phyloP scores from a whole-genome alignment of 768 basidiomycete genomes.

The Kwoniella botswanensis region DNA sequence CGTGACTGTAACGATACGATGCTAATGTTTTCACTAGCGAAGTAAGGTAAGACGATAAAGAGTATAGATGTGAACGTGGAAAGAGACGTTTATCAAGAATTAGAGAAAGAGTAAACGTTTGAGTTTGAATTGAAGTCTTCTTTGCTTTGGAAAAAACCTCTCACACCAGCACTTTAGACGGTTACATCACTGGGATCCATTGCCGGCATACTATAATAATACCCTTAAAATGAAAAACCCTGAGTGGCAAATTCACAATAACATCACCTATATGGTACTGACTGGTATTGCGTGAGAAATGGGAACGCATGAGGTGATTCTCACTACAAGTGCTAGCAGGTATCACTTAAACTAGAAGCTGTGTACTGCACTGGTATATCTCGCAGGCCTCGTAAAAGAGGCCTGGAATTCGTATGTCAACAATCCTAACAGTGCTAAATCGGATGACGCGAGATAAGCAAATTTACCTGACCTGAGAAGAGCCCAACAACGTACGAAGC shows the following conservation, averaged over 20 bases:
- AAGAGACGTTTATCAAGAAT: too few species aligned
- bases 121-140: neutral
- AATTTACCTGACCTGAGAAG: neutral
- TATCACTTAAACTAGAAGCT: neutral
- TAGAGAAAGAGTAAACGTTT: neutral
- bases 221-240: neutral
- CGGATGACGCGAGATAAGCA: slow-evolving; percentile 13
- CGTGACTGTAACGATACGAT: too few species aligned
- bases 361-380: neutral
- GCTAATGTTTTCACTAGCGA: neutral
- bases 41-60: neutral
- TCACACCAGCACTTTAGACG: neutral
- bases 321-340: neutral
- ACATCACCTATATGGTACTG: neutral
- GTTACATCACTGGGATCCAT: neutral
- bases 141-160: neutral
- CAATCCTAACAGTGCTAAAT: neutral
- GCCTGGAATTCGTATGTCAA: neutral
- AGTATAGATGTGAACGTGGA: neutral
- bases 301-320: neutral
- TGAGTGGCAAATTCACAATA: slow-evolving; percentile 1
- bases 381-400: neutral
- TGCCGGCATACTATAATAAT: neutral
- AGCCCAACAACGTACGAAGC: neutral
- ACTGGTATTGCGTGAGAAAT: neutral